Percentiles rank a stretch among this genome's conserved stretches.
Conservation (phyloP, 2,329 filamentous ascomycete genomes). For the Microsporum canis region DNA sequence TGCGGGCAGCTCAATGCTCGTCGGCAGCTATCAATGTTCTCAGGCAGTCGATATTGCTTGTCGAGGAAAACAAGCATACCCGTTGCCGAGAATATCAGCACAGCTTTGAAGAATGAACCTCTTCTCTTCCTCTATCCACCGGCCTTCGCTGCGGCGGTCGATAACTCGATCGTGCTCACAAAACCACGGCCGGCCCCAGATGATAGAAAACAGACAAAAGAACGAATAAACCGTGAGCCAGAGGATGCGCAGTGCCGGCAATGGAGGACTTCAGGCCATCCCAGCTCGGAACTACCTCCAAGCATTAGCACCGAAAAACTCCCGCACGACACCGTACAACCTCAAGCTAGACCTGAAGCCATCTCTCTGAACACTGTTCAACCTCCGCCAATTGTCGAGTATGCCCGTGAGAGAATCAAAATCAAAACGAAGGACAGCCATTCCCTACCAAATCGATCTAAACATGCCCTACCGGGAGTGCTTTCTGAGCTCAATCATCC, state of each 20-base stretch:
- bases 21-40: slow-evolving; percentile 29
- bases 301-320: background rate
- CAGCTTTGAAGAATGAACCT: slow-evolving; percentile 30
- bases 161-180: background rate
- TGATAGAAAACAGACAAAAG: slow-evolving; percentile 9
- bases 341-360: background rate
- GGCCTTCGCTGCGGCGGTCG: slow-evolving; percentile 25
- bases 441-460: background rate
- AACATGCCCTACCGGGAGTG: background rate
- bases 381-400: background rate
- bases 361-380: background rate
- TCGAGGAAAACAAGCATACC: slow-evolving; percentile 29
- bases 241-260: background rate
- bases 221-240: background rate
- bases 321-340: background rate
- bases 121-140: slow-evolving; percentile 37
- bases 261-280: background rate
- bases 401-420: background rate
- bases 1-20: background rate
- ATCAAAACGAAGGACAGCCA: background rate
- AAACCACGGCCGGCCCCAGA: background rate
- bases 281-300: background rate
- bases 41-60: slow-evolving; percentile 32
- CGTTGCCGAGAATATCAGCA: slow-evolving; percentile 25
- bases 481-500: background rate